phyloP scores from a whole-genome alignment of 768 basidiomycete genomes.

The Pleurotus tuoliensis region DNA sequence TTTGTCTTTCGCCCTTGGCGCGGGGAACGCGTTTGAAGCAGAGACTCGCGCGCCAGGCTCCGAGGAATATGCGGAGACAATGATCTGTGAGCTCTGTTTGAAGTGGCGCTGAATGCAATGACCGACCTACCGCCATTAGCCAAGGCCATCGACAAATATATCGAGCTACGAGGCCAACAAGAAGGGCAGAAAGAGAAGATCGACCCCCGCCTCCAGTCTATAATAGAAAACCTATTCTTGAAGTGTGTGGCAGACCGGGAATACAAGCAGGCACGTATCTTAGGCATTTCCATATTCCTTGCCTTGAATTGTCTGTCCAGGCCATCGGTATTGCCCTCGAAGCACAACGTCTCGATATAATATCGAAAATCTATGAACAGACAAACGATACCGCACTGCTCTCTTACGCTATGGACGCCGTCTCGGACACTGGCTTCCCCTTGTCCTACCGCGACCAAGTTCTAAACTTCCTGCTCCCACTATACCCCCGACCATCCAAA shows the following conservation, averaged over 20 bases:
- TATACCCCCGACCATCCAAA: constrained; percentile 75
- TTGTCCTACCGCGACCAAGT: constrained; percentile 83
- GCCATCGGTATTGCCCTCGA: constrained; percentile 96
- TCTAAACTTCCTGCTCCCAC: constrained; percentile 72
- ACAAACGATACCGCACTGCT: constrained; percentile 77
- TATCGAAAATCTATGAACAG: constrained; percentile 69
- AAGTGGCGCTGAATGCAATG: background rate
- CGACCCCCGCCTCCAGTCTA: constrained; percentile 73
- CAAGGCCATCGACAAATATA: constrained; percentile 94
- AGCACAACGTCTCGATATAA: constrained; percentile 82
- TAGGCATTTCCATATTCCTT: constrained; percentile 11
- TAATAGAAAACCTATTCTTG: constrained; percentile 87
- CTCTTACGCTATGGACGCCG: constrained; percentile 89
- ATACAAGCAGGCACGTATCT: constrained; percentile 69
- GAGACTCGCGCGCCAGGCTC: constrained; percentile 60
- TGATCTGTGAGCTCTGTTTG: constrained; percentile 65
- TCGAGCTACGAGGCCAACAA: constrained; percentile 58
- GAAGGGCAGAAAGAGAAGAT: constrained; percentile 53
- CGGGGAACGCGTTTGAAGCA: constrained; percentile 80
- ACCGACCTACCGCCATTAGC: constrained; percentile 42
- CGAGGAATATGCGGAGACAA: constrained; percentile 91
- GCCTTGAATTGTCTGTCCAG: constrained; percentile 31
- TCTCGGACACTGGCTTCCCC: constrained; percentile 85
- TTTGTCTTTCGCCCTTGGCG: constrained; percentile 89
- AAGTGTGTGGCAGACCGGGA: constrained; percentile 87